These are phyloP conservation scores for Cajanus cajan DNA, from an alignment of 306 rosid species.

Conservation along the genomic window DNA sequence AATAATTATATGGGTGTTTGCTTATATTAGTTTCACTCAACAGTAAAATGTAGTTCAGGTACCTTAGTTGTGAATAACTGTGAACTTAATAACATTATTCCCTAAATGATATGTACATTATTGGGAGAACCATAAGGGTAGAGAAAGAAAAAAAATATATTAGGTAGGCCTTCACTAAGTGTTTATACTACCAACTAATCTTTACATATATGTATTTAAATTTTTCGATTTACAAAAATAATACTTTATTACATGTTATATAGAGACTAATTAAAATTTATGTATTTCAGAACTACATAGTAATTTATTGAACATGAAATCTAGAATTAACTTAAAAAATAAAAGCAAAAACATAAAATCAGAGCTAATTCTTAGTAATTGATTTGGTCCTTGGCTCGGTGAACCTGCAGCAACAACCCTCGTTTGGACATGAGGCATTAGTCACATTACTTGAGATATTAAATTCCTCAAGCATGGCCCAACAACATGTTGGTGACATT, in stretches of 20 bases:
- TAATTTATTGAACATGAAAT: neutral
- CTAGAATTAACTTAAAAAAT: neutral
- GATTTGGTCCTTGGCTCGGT: neutral
- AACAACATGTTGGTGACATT: neutral
- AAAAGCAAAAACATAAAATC: neutral
- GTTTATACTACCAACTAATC: too few species aligned
- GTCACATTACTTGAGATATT: too few species aligned
- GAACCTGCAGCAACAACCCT: neutral
- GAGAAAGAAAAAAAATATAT: too few species aligned
- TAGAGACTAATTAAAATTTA: too few species aligned
- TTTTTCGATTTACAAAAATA: too few species aligned
- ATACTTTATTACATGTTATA: too few species aligned
- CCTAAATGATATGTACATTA: neutral
- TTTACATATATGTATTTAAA: too few species aligned
- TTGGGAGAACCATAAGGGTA: neutral
- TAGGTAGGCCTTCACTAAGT: too few species aligned
- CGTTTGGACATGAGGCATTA: neutral
- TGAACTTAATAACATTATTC: neutral
- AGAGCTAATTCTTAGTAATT: neutral
- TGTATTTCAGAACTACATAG: too few species aligned
- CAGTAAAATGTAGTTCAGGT: neutral
- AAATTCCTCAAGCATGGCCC: too few species aligned
- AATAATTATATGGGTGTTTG: slow-evolving; percentile 11
- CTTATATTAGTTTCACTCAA: neutral
- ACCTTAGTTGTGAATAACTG: neutral